phyloP scores from a whole-genome alignment of 139 green algal species.

The Chlamydomonas asymmetrica region DNA sequence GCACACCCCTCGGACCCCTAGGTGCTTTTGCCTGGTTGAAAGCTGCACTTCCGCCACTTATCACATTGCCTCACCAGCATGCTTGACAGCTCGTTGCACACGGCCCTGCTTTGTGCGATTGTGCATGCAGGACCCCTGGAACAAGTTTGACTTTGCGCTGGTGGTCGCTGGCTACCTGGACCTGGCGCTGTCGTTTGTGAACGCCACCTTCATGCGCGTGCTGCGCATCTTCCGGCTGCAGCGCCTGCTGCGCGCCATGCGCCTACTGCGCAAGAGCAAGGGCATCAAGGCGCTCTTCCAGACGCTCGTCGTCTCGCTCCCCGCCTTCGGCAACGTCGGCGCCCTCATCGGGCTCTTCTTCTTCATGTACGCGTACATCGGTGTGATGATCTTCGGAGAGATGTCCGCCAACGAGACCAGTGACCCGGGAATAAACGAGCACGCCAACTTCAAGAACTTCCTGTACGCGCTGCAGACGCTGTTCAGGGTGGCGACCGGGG shows the following conservation, averaged over 20 bases:
- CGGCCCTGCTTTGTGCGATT: too few species aligned
- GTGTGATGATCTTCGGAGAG: constrained; percentile 49
- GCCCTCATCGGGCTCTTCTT: constrained; percentile 73
- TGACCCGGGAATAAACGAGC: constrained; percentile 48
- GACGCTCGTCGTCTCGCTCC: constrained; percentile 75
- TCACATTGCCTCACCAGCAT: too few species aligned
- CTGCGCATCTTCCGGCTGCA: constrained; percentile 54
- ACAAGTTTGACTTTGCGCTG: constrained; percentile 58
- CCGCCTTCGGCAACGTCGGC: constrained; percentile 79
- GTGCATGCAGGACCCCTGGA: constrained; percentile 54
- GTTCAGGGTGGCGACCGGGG: constrained; percentile 61
- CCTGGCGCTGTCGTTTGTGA: constrained; percentile 34
- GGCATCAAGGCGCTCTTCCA: constrained; percentile 64
- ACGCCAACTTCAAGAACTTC: constrained; percentile 74
- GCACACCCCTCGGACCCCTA: too few species aligned
- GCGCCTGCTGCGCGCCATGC: constrained; percentile 64
- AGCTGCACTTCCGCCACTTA: too few species aligned
- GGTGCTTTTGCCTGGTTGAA: too few species aligned
- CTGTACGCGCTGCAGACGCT: constrained; percentile 55
- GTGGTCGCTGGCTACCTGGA: constrained; percentile 41
- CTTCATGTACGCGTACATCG: constrained; percentile 81
- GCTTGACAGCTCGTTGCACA: too few species aligned
- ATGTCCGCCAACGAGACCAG: background rate
- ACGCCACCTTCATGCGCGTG: constrained; percentile 33
- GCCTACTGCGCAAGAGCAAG: constrained; percentile 57